phyloP scores from a whole-genome alignment of 805 yeast genomes.

The Jamesozyma spencerorum region DNA sequence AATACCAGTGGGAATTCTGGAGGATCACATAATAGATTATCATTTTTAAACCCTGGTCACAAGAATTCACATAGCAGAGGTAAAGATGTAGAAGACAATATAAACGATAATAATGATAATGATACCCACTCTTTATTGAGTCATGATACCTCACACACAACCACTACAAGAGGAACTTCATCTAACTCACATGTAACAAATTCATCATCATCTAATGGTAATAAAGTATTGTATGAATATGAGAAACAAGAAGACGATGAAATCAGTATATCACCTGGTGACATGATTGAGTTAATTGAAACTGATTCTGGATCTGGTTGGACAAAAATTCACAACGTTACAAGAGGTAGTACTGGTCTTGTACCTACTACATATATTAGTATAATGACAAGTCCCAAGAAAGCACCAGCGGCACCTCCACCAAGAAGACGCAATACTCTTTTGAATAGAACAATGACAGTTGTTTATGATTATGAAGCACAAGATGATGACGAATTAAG shows the following conservation, averaged over 20 bases:
- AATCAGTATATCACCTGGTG: constrained; percentile 51
- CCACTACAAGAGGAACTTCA: neutral
- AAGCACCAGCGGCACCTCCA: constrained; percentile 74
- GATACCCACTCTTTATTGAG: constrained; percentile 8
- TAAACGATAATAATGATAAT: constrained; percentile 5
- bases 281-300: constrained; percentile 46
- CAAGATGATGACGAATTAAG: constrained; percentile 73
- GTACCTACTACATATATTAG: constrained; percentile 80
- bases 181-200: neutral
- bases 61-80: neutral
- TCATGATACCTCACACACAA: constrained; percentile 3
- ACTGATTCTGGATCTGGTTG: constrained; percentile 90
- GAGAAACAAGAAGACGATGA: constrained; percentile 70
- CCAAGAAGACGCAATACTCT: constrained; percentile 45
- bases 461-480: constrained; percentile 67
- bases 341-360: constrained; percentile 50
- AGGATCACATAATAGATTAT: neutral
- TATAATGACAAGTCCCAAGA: constrained; percentile 22
- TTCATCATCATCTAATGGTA: constrained; percentile 3
- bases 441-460: constrained; percentile 43
- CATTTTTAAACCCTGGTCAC: neutral
- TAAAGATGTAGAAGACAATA: constrained; percentile 3
- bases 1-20: neutral
- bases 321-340: constrained; percentile 53
- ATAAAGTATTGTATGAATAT: constrained; percentile 57